Evolutionary conservation across 2,329 filamentous ascomycete genomes (phyloP).

Genomic region (Stylonectria norvegica): DNA sequence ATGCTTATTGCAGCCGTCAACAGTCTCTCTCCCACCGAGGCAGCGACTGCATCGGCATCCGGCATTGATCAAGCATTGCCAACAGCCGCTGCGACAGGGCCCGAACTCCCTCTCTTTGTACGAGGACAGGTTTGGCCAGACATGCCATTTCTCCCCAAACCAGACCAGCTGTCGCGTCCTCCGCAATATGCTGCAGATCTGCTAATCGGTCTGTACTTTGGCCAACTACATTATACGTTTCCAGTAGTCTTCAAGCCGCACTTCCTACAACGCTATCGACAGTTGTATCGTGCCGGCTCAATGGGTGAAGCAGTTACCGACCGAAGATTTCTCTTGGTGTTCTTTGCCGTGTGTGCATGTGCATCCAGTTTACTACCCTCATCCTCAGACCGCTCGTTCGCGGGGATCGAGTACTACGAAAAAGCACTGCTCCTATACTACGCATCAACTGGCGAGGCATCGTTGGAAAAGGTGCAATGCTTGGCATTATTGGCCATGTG

Average conservation of each 20-base stretch:
- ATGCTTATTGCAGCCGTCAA: constrained; percentile 28
- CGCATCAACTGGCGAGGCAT: constrained; percentile 25
- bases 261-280: constrained; percentile 23
- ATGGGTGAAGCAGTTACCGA: constrained; percentile 10
- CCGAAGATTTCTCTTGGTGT: constrained; percentile 25
- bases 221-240: constrained; percentile 29
- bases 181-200: constrained; percentile 28
- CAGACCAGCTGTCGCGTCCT: constrained; percentile 24
- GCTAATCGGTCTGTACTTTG: constrained; percentile 27
- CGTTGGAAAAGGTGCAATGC: constrained; percentile 28
- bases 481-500: constrained; percentile 29
- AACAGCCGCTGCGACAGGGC: constrained; percentile 3
- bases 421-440: constrained; percentile 9
- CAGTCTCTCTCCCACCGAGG: constrained; percentile 11
- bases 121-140: constrained; percentile 25
- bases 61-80: neutral
- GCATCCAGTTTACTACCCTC: constrained; percentile 24
- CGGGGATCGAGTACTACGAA: constrained; percentile 17
- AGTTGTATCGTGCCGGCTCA: too few species aligned
- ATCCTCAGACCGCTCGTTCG: constrained; percentile 23
- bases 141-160: constrained; percentile 24
- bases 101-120: constrained; percentile 28
- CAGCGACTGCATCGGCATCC: constrained; percentile 6
- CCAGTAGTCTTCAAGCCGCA: constrained; percentile 26
- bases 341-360: constrained; percentile 30